phyloP scores from a whole-genome alignment of 78 protist species.

The Polysphondylium violaceum region DNA sequence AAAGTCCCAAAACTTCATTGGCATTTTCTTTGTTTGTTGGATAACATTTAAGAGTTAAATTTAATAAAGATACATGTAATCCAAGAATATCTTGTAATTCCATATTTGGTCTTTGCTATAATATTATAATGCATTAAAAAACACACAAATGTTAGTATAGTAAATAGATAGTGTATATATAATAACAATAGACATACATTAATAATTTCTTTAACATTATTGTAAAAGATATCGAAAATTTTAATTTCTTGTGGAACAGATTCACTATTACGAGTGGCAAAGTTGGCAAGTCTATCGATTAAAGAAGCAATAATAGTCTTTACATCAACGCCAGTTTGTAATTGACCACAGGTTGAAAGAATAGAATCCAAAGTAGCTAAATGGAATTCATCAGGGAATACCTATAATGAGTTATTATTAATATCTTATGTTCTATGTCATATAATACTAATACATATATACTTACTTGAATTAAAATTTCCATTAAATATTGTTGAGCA shows the following conservation, averaged over 20 bases:
- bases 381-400: slow-evolving; percentile 98
- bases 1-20: slow-evolving; percentile 72
- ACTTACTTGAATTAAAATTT: slow-evolving; percentile 92
- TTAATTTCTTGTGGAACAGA: slow-evolving; percentile 75
- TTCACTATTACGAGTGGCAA: slow-evolving; percentile 48
- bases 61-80: slow-evolving; percentile 85
- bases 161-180: not conserved
- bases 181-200: not conserved
- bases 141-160: not conserved
- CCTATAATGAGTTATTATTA: too few species aligned
- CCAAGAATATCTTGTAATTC: slow-evolving; percentile 79
- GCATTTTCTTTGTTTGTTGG: slow-evolving; percentile 89
- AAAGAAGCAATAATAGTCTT: slow-evolving; percentile 87
- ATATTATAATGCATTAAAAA: not conserved
- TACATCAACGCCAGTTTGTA: slow-evolving; percentile 92
- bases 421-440: too few species aligned
- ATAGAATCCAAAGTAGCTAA: slow-evolving; percentile 89
- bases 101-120: slow-evolving; percentile 81
- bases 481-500: slow-evolving; percentile 99
- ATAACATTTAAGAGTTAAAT: slow-evolving; percentile 87
- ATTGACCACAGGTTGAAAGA: slow-evolving; percentile 82
- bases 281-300: slow-evolving; percentile 93
- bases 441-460: too few species aligned
- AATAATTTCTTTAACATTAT: slow-evolving; percentile 64
- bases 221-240: slow-evolving; percentile 88